Evolutionary conservation across 345 rosid genomes (phyloP).

Genomic region (Acer campestre): DNA sequence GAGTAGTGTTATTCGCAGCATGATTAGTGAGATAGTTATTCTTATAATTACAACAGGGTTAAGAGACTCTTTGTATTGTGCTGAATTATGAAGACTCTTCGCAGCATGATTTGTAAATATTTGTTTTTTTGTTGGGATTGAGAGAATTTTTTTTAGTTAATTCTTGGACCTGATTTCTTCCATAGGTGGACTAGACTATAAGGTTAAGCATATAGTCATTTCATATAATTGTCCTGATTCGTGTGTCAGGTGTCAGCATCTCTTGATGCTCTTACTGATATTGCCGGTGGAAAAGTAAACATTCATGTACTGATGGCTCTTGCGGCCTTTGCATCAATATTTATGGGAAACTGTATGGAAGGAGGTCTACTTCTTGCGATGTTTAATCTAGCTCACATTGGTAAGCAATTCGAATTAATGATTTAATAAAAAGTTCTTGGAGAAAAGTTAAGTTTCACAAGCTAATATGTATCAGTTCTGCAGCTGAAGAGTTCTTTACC

Average conservation of each 20-base stretch:
- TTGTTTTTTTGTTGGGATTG: background rate
- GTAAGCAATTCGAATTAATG: conserved; percentile 39
- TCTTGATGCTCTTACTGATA: conserved; percentile 84
- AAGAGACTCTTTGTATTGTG: background rate
- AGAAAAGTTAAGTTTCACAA: conserved; percentile 14
- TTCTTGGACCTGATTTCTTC: background rate
- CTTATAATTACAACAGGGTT: too few relatives aligned
- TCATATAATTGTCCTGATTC: background rate
- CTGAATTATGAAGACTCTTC: too few relatives aligned
- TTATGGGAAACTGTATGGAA: conserved; percentile 95
- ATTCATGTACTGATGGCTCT: conserved; percentile 97
- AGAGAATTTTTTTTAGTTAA: background rate
- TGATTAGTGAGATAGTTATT: background rate
- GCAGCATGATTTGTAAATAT: too few relatives aligned
- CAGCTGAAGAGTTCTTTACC: conserved; percentile 98
- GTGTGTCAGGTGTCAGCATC: conserved; percentile 80
- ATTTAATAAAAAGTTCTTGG: background rate
- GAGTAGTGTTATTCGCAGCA: background rate
- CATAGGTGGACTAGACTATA: background rate
- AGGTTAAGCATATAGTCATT: background rate
- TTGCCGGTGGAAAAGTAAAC: conserved; percentile 90
- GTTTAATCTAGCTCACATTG: conserved; percentile 98
- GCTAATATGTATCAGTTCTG: conserved; percentile 19
- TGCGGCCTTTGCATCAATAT: conserved; percentile 88
- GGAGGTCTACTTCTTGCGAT: conserved; percentile 95